Evolutionary conservation across 2,329 filamentous ascomycete species (phyloP).

Genomic region (Claviceps maximensis): DNA sequence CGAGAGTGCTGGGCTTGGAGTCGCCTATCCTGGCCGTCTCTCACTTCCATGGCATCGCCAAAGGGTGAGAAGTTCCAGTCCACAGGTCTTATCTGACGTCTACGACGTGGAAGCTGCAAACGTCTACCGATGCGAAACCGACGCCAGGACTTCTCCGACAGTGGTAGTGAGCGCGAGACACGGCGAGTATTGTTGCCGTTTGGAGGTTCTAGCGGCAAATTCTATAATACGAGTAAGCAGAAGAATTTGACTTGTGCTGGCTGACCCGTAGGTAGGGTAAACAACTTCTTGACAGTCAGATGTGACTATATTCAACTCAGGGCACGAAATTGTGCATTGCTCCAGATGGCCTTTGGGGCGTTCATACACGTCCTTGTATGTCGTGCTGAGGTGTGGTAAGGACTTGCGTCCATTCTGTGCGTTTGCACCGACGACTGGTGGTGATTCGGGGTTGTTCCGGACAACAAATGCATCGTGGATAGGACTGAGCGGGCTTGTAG

Average conservation of each 20-base stretch:
- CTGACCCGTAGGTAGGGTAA: too few relatives aligned
- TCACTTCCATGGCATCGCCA: conserved; percentile 6
- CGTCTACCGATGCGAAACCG: neutral
- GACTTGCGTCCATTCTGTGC: neutral
- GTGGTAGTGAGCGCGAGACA: conserved; percentile 2
- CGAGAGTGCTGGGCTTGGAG: conserved; percentile 18
- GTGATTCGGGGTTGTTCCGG: neutral
- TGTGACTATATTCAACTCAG: conserved; percentile 1
- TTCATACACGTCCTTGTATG: neutral
- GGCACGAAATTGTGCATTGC: conserved; percentile 5
- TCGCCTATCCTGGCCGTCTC: conserved; percentile 17
- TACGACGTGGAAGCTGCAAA: conserved; percentile 1
- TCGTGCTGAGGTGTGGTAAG: neutral
- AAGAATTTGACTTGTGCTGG: neutral
- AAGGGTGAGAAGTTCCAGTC: neutral
- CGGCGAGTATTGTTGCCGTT: neutral
- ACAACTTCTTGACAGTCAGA: conserved; percentile 1
- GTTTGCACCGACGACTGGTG: neutral
- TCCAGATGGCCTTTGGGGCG: neutral
- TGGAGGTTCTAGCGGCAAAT: neutral
- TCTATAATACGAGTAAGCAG: neutral
- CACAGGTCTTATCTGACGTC: conserved; percentile 5
- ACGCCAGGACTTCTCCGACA: neutral
- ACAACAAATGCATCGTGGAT: neutral
- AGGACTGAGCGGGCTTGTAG: neutral